These are phyloP conservation scores for Microbotryum intermedium DNA, from an alignment of 1,284 basidiomycete genomes.

Conservation along the genomic window DNA sequence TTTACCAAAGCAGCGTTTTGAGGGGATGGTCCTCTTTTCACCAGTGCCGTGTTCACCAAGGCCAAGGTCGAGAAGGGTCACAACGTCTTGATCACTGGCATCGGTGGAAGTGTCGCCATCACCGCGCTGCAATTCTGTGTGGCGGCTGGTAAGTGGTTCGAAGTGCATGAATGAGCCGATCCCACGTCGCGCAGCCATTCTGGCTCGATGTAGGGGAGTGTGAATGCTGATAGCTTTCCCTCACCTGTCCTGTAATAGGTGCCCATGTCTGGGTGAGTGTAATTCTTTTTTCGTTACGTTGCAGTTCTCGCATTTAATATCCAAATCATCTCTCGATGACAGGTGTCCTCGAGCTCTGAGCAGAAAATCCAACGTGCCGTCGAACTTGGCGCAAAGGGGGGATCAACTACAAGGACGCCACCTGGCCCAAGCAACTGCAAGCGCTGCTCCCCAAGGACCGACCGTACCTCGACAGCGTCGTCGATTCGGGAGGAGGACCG, in stretches of 20 bases:
- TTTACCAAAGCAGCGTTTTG: neutral
- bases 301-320: neutral
- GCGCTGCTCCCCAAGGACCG: constrained; percentile 46
- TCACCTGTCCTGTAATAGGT: constrained; percentile 39
- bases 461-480: constrained; percentile 55
- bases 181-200: too few species aligned
- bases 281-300: neutral
- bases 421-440: constrained; percentile 57
- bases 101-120: constrained; percentile 71
- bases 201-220: neutral
- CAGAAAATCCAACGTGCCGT: constrained; percentile 61
- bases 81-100: constrained; percentile 60
- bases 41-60: constrained; percentile 61
- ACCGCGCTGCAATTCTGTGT: constrained; percentile 66
- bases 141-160: constrained; percentile 43
- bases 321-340: neutral
- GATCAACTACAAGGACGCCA: constrained; percentile 58
- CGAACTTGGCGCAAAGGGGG: constrained; percentile 64
- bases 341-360: constrained; percentile 55
- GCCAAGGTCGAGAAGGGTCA: constrained; percentile 56
- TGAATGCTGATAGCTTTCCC: neutral
- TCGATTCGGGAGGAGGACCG: constrained; percentile 73
- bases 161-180: neutral
- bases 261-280: constrained; percentile 61
- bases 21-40: neutral